Percentiles rank a stretch among this genome's conserved stretches.
These are phyloP conservation scores for Pisolithus orientalis DNA, from an alignment of 768 basidiomycete species.

Conservation along the genomic window DNA sequence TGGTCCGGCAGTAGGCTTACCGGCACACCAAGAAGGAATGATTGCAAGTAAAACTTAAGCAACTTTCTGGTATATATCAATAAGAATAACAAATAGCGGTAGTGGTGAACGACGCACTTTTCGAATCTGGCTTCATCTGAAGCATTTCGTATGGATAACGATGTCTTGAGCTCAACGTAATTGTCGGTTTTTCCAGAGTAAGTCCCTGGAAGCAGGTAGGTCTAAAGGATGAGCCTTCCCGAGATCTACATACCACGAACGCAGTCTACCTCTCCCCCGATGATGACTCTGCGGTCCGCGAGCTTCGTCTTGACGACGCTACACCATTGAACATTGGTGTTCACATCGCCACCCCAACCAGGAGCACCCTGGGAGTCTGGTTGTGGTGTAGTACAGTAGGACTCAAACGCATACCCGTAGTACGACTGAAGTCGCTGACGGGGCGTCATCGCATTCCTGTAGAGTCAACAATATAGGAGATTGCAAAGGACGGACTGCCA, in stretches of 20 bases:
- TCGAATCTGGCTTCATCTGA: slow-evolving; percentile 73
- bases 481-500: slow-evolving; percentile 13
- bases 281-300: slow-evolving; percentile 60
- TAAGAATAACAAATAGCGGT: neutral
- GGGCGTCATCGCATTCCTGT: slow-evolving; percentile 60
- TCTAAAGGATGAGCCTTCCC: neutral
- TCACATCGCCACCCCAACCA: slow-evolving; percentile 76
- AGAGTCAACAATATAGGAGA: slow-evolving; percentile 1
- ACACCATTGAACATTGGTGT: slow-evolving; percentile 91
- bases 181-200: slow-evolving; percentile 58
- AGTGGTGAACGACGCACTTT: slow-evolving; percentile 42
- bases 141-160: slow-evolving; percentile 55
- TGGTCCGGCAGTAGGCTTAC: slow-evolving; percentile 34
- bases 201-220: slow-evolving; percentile 35
- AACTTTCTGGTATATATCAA: slow-evolving; percentile 51
- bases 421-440: slow-evolving; percentile 63
- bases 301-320: slow-evolving; percentile 83
- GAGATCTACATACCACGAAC: slow-evolving; percentile 51
- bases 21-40: slow-evolving; percentile 88
- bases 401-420: slow-evolving; percentile 87
- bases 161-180: slow-evolving; percentile 87
- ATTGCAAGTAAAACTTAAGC: slow-evolving; percentile 90
- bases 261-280: slow-evolving; percentile 92
- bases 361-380: slow-evolving; percentile 27
- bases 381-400: slow-evolving; percentile 61